These are phyloP conservation scores for Hypoxylon sp. DNA, from an alignment of 2,329 filamentous ascomycete species.

Conservation along the genomic window DNA sequence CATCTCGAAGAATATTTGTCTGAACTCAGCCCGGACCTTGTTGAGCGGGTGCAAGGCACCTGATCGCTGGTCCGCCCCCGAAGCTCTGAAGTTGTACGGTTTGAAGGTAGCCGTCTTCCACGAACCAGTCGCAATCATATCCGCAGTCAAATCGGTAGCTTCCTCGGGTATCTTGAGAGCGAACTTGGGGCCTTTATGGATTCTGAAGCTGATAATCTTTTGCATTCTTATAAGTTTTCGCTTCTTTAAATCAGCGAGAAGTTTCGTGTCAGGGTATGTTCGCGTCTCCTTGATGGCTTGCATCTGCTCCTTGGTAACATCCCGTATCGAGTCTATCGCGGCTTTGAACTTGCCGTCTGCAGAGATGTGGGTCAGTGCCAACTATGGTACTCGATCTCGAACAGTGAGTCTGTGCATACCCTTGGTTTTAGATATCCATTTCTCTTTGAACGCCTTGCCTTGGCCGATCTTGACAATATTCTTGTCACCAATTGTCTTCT, in stretches of 20 bases:
- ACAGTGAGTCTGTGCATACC: conserved; percentile 21
- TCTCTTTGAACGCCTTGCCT: conserved; percentile 91
- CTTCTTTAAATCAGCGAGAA: conserved; percentile 87
- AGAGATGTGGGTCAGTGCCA: conserved; percentile 60
- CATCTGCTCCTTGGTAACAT: conserved; percentile 83
- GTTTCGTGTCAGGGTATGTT: conserved; percentile 80
- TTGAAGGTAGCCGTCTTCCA: conserved; percentile 97
- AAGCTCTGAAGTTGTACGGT: conserved; percentile 70
- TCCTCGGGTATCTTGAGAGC: conserved; percentile 90
- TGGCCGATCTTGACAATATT: conserved; percentile 86
- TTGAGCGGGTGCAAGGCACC: conserved; percentile 81
- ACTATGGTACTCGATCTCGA: conserved; percentile 18
- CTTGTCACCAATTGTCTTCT: conserved; percentile 79
- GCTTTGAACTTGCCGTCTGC: conserved; percentile 61
- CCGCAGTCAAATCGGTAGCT: conserved; percentile 93
- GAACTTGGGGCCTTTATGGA: conserved; percentile 89
- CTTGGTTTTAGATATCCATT: conserved; percentile 75
- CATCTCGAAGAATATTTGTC: conserved; percentile 97
- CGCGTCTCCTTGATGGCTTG: conserved; percentile 78
- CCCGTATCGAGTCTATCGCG: conserved; percentile 77
- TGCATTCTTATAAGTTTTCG: conserved; percentile 88
- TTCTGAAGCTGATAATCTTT: conserved; percentile 88
- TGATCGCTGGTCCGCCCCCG: conserved; percentile 73
- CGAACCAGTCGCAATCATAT: conserved; percentile 88
- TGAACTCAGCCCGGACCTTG: conserved; percentile 95